Percentiles rank a stretch among this genome's conserved stretches.
Evolutionary conservation across 1,284 basidiomycete genomes (phyloP).

Genomic region (Trametes hirsuta): DNA sequence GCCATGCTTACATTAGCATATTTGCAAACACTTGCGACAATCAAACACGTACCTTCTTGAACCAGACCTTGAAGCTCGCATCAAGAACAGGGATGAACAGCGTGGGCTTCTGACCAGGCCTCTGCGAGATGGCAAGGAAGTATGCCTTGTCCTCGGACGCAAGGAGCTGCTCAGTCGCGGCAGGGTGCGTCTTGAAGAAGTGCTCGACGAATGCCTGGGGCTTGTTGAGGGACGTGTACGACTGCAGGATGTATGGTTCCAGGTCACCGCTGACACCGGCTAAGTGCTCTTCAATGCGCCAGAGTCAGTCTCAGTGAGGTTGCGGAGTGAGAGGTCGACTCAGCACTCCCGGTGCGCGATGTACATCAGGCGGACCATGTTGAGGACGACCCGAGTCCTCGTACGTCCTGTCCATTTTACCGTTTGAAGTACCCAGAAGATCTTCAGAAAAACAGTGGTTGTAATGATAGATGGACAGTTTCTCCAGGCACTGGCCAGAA

Average conservation of each 20-base stretch:
- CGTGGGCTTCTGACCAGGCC: conserved; percentile 96
- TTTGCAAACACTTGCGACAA: conserved; percentile 5
- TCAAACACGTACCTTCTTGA: conserved; percentile 80
- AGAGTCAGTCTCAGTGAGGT: conserved; percentile 97
- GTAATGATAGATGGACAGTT: too few relatives aligned
- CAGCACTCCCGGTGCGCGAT: conserved; percentile 90
- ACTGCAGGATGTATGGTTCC: conserved; percentile 91
- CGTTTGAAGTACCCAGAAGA: too few relatives aligned
- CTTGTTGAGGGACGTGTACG: conserved; percentile 83
- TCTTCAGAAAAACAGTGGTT: too few relatives aligned
- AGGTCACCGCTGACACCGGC: conserved; percentile 85
- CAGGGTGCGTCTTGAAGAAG: conserved; percentile 88
- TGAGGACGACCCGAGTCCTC: conserved; percentile 92
- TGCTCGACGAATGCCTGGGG: conserved; percentile 79
- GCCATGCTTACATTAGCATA: conserved; percentile 25
- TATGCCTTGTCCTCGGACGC: conserved; percentile 95
- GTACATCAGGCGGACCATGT: conserved; percentile 94
- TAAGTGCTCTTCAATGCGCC: conserved; percentile 96
- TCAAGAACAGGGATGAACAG: conserved; percentile 98
- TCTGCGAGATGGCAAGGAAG: conserved; percentile 94
- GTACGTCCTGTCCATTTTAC: conserved; percentile 99
- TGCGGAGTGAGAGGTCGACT: conserved; percentile 92
- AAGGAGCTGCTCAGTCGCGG: conserved; percentile 84
- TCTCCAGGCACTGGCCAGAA: too few relatives aligned
- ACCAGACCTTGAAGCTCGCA: conserved; percentile 94